Evolutionary conservation across 2,329 filamentous ascomycete species (phyloP), one percentile per base, ranked within the genome.

Genomic region (Trichoderma sp.): DNA sequence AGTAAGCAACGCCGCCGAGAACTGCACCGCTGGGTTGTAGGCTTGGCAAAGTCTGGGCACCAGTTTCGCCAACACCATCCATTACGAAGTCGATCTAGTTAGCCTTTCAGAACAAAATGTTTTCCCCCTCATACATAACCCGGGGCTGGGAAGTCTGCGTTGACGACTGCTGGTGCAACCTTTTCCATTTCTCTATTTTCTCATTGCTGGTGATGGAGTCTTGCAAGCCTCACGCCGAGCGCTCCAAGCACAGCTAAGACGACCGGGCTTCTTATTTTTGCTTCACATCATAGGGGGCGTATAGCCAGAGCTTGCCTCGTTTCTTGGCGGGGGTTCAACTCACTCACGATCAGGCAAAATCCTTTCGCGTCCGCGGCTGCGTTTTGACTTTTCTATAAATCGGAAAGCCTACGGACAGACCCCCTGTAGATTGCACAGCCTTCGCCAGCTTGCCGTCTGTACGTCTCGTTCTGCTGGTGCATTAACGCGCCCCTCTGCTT

Each of bases 1-100:
- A 58, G 66, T 68, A 68, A 70, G 69, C 69, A 70, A 53, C 59
- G 59, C 52, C 53, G 67, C 69, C 69, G 69, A 70, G 66, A 68
- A 65, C 59, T 70, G 69, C 69, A 70, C 60, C 58, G 66, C 68
- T 60, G 27, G 60, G 24, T 33, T 37, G 58, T 63, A 47, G 69
- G 40, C 69, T 70, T 70, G 69, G 69, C 69, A 70, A 68, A 70
- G 69, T 70, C 64, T 70, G 59, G 69, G 69, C 65, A 68, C 66
- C 47, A 61, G 56, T 57, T 67, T 62, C 57, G 57, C 68, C 68
- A 70, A 70, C 58, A 58, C 68, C 37, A 35, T 61, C 49, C 56
- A 57, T 67, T 53, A 49, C 63, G 33, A 66, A 66, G 63, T 35
- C 37, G 40, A 43, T 66, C 47, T 57, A 55, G 61, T 11, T 62